These are phyloP conservation scores for Gyromitra esculenta DNA, from an alignment of 2,329 filamentous ascomycete genomes.

Conservation along the genomic window DNA sequence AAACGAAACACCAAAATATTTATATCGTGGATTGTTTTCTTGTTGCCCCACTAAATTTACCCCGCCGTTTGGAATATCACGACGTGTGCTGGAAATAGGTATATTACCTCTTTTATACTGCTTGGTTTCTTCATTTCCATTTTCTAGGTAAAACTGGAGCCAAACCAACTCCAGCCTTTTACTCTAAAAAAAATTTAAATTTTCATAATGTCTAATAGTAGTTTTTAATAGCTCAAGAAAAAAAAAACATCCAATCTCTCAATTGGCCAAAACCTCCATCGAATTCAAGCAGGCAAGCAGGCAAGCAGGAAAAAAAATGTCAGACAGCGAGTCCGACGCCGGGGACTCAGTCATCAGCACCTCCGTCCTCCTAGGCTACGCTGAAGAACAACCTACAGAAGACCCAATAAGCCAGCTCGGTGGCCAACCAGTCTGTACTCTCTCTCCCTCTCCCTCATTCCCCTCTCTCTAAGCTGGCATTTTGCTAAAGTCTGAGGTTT, in stretches of 20 bases:
- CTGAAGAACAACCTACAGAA: constrained; percentile 74
- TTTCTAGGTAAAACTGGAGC: background rate
- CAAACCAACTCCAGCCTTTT: background rate
- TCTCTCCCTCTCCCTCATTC: constrained; percentile 6
- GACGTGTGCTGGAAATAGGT: background rate
- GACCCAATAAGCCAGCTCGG: constrained; percentile 90
- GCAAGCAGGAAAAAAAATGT: constrained; percentile 32
- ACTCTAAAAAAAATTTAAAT: background rate
- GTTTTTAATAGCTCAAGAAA: background rate
- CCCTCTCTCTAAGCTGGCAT: too few species aligned
- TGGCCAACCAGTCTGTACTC: constrained; percentile 76
- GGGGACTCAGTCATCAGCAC: constrained; percentile 75
- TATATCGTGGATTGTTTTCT: constrained; percentile 12
- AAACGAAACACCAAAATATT: constrained; percentile 18
- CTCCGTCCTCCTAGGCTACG: constrained; percentile 88
- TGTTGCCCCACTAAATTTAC: constrained; percentile 24
- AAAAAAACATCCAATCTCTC: background rate
- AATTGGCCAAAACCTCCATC: background rate
- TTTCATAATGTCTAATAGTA: background rate
- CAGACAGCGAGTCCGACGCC: constrained; percentile 58
- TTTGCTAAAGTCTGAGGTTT: background rate
- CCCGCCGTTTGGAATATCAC: constrained; percentile 8
- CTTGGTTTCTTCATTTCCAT: too few species aligned
- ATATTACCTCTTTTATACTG: background rate
- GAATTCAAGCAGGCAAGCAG: background rate